These are phyloP conservation scores for Fusarium odoratissimum DNA, from an alignment of 2,329 filamentous ascomycete species.

Conservation along the genomic window DNA sequence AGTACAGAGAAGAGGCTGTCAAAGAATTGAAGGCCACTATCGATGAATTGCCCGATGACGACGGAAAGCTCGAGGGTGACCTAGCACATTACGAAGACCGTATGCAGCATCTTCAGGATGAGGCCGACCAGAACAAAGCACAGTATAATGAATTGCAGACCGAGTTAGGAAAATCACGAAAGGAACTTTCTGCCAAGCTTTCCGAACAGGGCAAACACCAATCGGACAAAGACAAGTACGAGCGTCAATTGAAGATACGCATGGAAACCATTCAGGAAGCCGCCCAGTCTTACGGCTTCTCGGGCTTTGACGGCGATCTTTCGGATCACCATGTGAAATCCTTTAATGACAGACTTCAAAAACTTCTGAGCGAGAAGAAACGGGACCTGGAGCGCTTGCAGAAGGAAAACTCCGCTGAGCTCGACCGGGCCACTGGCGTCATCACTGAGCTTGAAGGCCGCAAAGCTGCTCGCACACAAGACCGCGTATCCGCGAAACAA, in stretches of 20 bases:
- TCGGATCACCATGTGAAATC: conserved; percentile 77
- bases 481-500: conserved; percentile 78
- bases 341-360: conserved; percentile 83
- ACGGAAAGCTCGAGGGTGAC: conserved; percentile 77
- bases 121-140: conserved; percentile 71
- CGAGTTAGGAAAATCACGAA: conserved; percentile 58
- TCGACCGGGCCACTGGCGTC: conserved; percentile 76
- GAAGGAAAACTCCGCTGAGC: conserved; percentile 77
- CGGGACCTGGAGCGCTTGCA: conserved; percentile 80
- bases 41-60: conserved; percentile 81
- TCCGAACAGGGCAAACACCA: conserved; percentile 81
- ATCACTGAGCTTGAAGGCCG: conserved; percentile 81
- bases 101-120: conserved; percentile 72
- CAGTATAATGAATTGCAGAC: conserved; percentile 74
- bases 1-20: conserved; percentile 76
- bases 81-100: conserved; percentile 82
- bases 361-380: conserved; percentile 81
- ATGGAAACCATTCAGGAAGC: conserved; percentile 81
- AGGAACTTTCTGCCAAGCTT: conserved; percentile 62
- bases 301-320: conserved; percentile 84
- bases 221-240: conserved; percentile 88
- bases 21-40: conserved; percentile 77
- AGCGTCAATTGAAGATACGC: conserved; percentile 79
- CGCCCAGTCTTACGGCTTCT: conserved; percentile 80
- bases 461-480: conserved; percentile 77